These are phyloP conservation scores for Akanthomyces lecanii DNA, from an alignment of 2,329 filamentous ascomycete genomes.

Conservation along the genomic window DNA sequence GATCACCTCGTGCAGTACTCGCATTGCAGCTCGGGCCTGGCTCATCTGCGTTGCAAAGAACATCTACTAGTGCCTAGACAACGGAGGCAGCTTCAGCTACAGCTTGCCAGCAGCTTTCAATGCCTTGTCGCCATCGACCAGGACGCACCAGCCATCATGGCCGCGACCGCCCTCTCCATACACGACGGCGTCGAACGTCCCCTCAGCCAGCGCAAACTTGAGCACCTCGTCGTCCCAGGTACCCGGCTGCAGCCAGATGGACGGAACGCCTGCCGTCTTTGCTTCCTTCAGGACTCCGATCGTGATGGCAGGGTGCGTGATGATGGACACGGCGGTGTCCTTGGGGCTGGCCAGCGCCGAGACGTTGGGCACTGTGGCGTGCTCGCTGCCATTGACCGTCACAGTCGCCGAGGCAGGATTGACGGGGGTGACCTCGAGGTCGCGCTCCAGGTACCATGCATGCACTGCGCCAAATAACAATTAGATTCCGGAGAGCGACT, in stretches of 20 bases:
- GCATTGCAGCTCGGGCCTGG: no score
- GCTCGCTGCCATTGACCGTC: constrained; percentile 51
- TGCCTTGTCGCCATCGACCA: constrained; percentile 74
- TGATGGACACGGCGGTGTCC: constrained; percentile 75
- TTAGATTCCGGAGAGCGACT: not conserved
- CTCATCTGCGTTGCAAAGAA: not conserved
- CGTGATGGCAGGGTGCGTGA: constrained; percentile 80
- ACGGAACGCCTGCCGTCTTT: constrained; percentile 63
- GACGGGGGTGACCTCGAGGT: constrained; percentile 73
- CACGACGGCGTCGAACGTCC: constrained; percentile 65
- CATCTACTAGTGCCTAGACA: no score
- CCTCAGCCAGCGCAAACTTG: constrained; percentile 58
- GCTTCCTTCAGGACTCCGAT: constrained; percentile 72
- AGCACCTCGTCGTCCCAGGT: constrained; percentile 76
- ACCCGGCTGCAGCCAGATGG: constrained; percentile 88
- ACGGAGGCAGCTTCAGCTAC: constrained; percentile 21
- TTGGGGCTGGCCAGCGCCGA: constrained; percentile 60
- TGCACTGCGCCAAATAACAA: constrained; percentile 57
- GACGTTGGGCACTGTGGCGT: constrained; percentile 63
- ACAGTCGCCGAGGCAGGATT: constrained; percentile 70
- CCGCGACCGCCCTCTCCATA: constrained; percentile 61
- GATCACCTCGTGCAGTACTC: no score
- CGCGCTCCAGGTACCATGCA: constrained; percentile 78
- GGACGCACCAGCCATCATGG: constrained; percentile 77
- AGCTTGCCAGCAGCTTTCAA: constrained; percentile 54